phyloP scores from a whole-genome alignment of 148 eudicot species.

The Nyssa sinensis region DNA sequence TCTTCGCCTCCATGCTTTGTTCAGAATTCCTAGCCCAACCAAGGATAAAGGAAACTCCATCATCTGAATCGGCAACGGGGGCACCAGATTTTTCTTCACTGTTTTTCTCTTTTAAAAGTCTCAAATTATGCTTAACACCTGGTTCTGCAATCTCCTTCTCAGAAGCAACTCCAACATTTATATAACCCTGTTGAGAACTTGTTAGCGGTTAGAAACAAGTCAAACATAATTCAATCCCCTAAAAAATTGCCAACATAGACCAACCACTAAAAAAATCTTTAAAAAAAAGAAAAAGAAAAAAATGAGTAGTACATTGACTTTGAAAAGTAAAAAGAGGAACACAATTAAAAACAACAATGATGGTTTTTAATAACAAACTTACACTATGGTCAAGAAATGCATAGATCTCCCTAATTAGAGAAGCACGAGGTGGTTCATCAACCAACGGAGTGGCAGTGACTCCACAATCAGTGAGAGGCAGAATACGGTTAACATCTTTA shows the following conservation, averaged over 20 bases:
- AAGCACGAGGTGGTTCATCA: constrained; percentile 49
- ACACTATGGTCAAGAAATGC: constrained; percentile 84
- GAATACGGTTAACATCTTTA: constrained; percentile 82
- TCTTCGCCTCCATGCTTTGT: constrained; percentile 24
- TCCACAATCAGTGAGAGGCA: constrained; percentile 88
- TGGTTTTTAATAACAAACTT: constrained; percentile 28
- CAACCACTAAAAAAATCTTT: background rate
- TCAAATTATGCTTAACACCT: constrained; percentile 45
- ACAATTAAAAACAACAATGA: background rate
- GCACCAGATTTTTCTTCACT: constrained; percentile 47
- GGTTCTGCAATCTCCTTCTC: constrained; percentile 57
- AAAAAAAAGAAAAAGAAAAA: background rate
- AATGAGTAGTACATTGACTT: background rate
- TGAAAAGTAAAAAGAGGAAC: constrained; percentile 12
- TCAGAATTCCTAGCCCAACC: constrained; percentile 52
- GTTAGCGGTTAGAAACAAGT: constrained; percentile 11
- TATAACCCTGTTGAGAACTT: constrained; percentile 68
- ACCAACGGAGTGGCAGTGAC: constrained; percentile 46
- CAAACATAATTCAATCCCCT: background rate
- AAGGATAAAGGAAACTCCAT: constrained; percentile 79
- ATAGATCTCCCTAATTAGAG: constrained; percentile 72
- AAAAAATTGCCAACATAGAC: background rate
- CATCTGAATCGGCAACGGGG: constrained; percentile 59
- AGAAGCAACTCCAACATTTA: constrained; percentile 86
- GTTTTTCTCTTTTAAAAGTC: constrained; percentile 59